Conservation (phyloP, 2,329 filamentous ascomycete species). For the Exophiala alcalophila region DNA sequence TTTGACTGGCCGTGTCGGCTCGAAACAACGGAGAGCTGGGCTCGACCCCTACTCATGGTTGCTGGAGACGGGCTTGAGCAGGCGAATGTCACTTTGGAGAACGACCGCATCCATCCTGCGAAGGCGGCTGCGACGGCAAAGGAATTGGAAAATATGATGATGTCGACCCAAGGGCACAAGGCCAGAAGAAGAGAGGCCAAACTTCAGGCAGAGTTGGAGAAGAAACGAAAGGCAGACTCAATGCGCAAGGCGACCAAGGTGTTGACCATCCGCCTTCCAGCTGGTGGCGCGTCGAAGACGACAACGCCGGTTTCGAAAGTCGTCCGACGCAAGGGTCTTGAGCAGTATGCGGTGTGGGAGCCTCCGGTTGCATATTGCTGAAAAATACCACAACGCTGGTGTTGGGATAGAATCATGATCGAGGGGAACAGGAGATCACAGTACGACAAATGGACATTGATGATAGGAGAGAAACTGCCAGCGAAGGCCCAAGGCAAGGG, state of each 20-base stretch:
- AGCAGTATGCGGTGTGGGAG: conserved; percentile 18
- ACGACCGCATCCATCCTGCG: conserved; percentile 23
- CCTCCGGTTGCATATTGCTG: conserved; percentile 17
- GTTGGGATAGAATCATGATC: background rate
- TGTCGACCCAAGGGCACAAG: conserved; percentile 26
- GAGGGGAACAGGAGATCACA: background rate
- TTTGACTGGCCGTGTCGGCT: conserved; percentile 29
- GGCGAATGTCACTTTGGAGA: conserved; percentile 21
- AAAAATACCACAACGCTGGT: background rate
- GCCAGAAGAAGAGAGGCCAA: conserved; percentile 17
- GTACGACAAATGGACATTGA: no score
- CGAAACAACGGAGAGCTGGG: conserved; percentile 20
- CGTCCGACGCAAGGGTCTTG: conserved; percentile 23
- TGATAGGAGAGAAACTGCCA: no score
- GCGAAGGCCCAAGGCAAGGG: no score
- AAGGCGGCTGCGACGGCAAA: conserved; percentile 11
- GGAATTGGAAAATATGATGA: conserved; percentile 27
- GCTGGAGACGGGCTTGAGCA: conserved; percentile 20
- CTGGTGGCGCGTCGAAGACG: conserved; percentile 8
- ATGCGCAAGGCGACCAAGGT: conserved; percentile 18
- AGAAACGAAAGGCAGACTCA: conserved; percentile 17
- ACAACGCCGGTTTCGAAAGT: conserved; percentile 10
- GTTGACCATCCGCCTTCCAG: conserved; percentile 29
- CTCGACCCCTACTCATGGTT: conserved; percentile 20
- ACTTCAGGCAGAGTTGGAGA: conserved; percentile 16